Evolutionary conservation across 768 basidiomycete genomes (phyloP).

Genomic region (Lentinula sp.): DNA sequence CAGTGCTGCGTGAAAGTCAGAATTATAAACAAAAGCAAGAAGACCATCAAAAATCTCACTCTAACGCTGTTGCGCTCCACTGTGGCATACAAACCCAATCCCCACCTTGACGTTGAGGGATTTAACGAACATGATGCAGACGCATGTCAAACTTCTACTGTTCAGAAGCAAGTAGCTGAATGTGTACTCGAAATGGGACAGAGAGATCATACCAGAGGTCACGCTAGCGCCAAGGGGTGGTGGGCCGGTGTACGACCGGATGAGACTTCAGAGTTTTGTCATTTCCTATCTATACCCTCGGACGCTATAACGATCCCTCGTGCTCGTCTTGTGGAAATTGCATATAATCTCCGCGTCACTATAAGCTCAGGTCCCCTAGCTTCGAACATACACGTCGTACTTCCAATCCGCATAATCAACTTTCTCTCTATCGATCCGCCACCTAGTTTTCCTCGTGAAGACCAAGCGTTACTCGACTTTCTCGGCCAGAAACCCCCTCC

Average conservation of each 20-base stretch:
- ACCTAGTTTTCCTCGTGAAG: slow-evolving; percentile 28
- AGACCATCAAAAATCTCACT: slow-evolving; percentile 57
- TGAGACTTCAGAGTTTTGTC: slow-evolving; percentile 56
- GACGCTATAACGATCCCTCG: slow-evolving; percentile 66
- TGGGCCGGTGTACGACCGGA: slow-evolving; percentile 77
- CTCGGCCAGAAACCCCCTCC: slow-evolving; percentile 19
- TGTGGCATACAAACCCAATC: slow-evolving; percentile 56
- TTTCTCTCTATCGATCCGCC: slow-evolving; percentile 85
- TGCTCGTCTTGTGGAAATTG: slow-evolving; percentile 69
- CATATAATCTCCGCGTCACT: slow-evolving; percentile 63
- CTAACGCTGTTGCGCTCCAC: slow-evolving; percentile 62
- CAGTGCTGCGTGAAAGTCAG: slow-evolving; percentile 59
- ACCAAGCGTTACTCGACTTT: slow-evolving; percentile 15
- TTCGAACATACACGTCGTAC: slow-evolving; percentile 59
- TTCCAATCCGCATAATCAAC: slow-evolving; percentile 77
- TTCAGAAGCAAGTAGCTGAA: slow-evolving; percentile 59
- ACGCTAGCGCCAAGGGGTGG: slow-evolving; percentile 82
- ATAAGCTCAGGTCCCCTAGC: slow-evolving; percentile 53
- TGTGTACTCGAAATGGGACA: slow-evolving; percentile 62
- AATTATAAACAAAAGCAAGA: slow-evolving; percentile 65
- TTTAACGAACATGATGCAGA: slow-evolving; percentile 37
- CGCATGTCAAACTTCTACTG: slow-evolving; percentile 58
- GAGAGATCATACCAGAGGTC: slow-evolving; percentile 47
- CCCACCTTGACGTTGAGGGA: slow-evolving; percentile 26
- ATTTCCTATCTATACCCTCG: slow-evolving; percentile 64